Conservation (phyloP, 2,329 filamentous ascomycete genomes). For the Epichloe gansuensis region DNA sequence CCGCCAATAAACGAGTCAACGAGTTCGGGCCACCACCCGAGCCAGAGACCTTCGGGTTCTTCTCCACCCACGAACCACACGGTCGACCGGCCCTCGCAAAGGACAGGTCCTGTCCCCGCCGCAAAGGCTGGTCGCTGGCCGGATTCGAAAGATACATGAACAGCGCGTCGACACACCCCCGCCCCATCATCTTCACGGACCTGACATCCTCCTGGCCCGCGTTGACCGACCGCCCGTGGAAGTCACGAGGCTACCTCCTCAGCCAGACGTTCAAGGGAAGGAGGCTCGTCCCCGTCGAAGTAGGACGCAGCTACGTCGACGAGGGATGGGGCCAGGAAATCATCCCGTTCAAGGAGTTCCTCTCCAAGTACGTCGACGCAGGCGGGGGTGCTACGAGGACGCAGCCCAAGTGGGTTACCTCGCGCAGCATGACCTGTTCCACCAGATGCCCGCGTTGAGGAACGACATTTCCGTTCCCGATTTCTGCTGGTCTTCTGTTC, state of each 20-base stretch:
- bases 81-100: slow-evolving; percentile 15
- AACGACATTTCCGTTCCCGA: slow-evolving; percentile 72
- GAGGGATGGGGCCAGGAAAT: slow-evolving; percentile 74
- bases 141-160: slow-evolving; percentile 51
- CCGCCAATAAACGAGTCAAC: slow-evolving; percentile 12
- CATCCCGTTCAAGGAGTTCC: slow-evolving; percentile 60
- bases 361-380: slow-evolving; percentile 44
- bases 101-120: slow-evolving; percentile 14
- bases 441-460: slow-evolving; percentile 65
- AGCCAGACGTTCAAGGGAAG: slow-evolving; percentile 62
- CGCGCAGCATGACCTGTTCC: slow-evolving; percentile 80
- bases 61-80: slow-evolving; percentile 18
- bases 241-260: slow-evolving; percentile 59
- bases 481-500: slow-evolving; percentile 65
- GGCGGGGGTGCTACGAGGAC: not conserved
- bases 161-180: slow-evolving; percentile 25
- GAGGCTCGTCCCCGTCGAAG: slow-evolving; percentile 73
- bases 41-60: slow-evolving; percentile 2
- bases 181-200: slow-evolving; percentile 59
- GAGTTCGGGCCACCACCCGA: not conserved
- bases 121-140: slow-evolving; percentile 37
- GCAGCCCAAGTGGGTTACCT: slow-evolving; percentile 56
- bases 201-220: slow-evolving; percentile 64
- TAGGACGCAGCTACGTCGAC: slow-evolving; percentile 81
- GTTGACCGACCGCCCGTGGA: slow-evolving; percentile 55